phyloP scores from a whole-genome alignment of 768 basidiomycete species.

The Amanita brunnescens region DNA sequence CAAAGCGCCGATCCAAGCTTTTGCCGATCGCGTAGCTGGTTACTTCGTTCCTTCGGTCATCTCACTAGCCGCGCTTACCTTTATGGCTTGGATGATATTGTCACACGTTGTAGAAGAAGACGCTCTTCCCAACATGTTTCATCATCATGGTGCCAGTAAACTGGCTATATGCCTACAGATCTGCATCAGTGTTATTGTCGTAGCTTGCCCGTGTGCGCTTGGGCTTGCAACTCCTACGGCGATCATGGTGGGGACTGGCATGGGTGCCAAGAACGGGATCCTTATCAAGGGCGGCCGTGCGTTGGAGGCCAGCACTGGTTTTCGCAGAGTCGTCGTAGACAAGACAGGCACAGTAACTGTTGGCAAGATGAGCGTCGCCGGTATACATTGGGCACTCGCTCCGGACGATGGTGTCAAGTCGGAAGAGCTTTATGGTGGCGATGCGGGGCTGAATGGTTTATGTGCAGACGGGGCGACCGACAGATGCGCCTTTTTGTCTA shows the following conservation, averaged over 20 bases:
- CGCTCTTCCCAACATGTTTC: conserved; percentile 77
- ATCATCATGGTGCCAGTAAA: conserved; percentile 71
- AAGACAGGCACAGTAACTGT: conserved; percentile 97
- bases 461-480: conserved; percentile 58
- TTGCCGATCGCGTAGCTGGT: conserved; percentile 91
- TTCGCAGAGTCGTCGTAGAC: conserved; percentile 82
- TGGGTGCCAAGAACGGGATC: conserved; percentile 95
- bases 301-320: conserved; percentile 79
- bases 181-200: conserved; percentile 96
- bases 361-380: conserved; percentile 82
- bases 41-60: conserved; percentile 93
- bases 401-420: conserved; percentile 13
- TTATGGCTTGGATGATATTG: conserved; percentile 75
- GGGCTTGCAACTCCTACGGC: conserved; percentile 96
- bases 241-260: conserved; percentile 98
- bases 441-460: conserved; percentile 31
- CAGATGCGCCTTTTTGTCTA: conserved; percentile 57
- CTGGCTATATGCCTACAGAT: conserved; percentile 91
- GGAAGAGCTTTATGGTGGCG: conserved; percentile 35
- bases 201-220: conserved; percentile 96
- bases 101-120: conserved; percentile 47
- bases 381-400: conserved; percentile 62
- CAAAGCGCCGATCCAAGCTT: conserved; percentile 96
- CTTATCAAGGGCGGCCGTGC: conserved; percentile 96
- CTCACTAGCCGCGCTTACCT: conserved; percentile 70